phyloP scores from a whole-genome alignment of 2,329 filamentous ascomycete genomes.

The Microcera coccophila region DNA sequence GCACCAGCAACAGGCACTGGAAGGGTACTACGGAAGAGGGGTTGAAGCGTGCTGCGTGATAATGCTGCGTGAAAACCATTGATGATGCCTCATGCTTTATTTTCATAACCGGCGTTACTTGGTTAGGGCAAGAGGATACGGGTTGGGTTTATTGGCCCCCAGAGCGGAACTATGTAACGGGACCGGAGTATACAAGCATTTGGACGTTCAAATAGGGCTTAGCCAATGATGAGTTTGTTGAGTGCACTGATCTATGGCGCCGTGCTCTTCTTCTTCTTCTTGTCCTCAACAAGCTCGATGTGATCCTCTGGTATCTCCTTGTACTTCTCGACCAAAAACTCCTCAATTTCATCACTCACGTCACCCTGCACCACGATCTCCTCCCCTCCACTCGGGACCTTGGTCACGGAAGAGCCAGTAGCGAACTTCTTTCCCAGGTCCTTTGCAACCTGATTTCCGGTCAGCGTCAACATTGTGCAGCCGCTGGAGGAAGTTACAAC shows the following conservation, averaged over 20 bases:
- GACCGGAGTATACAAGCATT: conserved; percentile 19
- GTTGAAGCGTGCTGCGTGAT: no score
- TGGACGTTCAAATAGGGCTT: conserved; percentile 11
- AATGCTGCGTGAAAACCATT: conserved; percentile 15
- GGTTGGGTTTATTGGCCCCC: conserved; percentile 12
- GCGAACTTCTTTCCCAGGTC: conserved; percentile 99
- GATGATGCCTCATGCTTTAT: conserved; percentile 6
- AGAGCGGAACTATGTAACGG: conserved; percentile 2
- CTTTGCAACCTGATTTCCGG: conserved; percentile 62
- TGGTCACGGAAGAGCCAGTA: conserved; percentile 88
- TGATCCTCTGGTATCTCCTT: conserved; percentile 91
- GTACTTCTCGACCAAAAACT: conserved; percentile 86
- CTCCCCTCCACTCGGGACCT: conserved; percentile 78
- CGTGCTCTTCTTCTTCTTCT: conserved; percentile 68
- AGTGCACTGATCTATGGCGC: conserved; percentile 12
- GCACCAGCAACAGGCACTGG: conserved; percentile 42
- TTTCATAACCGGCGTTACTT: conserved; percentile 21
- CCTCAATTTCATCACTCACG: conserved; percentile 88
- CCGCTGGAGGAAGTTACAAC: conserved; percentile 1
- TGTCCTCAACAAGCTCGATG: conserved; percentile 90
- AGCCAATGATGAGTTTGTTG: conserved; percentile 18
- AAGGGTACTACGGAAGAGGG: conserved; percentile 54
- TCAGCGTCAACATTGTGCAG: conserved; percentile 9
- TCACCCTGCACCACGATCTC: conserved; percentile 98
- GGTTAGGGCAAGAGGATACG: conserved; percentile 8